phyloP scores from a whole-genome alignment of 139 green algal genomes.

The Coccomyxa sp. region DNA sequence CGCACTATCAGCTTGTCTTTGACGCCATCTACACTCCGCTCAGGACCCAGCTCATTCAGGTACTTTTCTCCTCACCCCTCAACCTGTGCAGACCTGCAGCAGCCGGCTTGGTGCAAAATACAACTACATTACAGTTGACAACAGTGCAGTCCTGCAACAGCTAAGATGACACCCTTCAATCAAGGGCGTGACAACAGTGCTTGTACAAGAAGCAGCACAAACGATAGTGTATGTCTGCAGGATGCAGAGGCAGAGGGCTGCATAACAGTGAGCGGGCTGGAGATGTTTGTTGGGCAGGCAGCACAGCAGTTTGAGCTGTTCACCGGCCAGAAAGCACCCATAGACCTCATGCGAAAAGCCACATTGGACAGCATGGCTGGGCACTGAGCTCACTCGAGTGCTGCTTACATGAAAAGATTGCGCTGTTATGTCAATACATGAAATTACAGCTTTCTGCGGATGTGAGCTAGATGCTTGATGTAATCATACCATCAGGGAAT shows the following conservation, averaged over 20 bases:
- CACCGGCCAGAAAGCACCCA: constrained; percentile 35
- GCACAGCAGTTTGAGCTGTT: constrained; percentile 88
- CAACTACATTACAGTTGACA: not conserved
- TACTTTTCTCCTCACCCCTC: not conserved
- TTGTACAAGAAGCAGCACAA: not conserved
- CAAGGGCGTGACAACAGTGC: not conserved
- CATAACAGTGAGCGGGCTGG: constrained; percentile 60
- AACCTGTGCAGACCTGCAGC: not conserved
- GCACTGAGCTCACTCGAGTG: too few species aligned
- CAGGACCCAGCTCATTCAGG: constrained; percentile 73
- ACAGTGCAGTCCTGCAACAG: not conserved
- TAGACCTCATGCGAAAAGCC: constrained; percentile 6
- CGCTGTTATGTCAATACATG: too few species aligned
- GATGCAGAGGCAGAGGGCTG: constrained; percentile 33
- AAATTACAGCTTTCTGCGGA: too few species aligned
- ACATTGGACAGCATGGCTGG: constrained; percentile 14
- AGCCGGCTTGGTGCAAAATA: not conserved
- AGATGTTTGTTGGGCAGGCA: constrained; percentile 99
- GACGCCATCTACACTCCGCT: constrained; percentile 97
- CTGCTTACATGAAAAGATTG: too few species aligned
- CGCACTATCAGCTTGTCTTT: constrained; percentile 81
- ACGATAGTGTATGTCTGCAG: not conserved
- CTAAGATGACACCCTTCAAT: not conserved
- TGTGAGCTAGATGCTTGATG: too few species aligned
- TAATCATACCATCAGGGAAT: too few species aligned